These are phyloP conservation scores for Globisporangium megalacanthum DNA, from an alignment of 352 stramenopile genomes.

Conservation along the genomic window DNA sequence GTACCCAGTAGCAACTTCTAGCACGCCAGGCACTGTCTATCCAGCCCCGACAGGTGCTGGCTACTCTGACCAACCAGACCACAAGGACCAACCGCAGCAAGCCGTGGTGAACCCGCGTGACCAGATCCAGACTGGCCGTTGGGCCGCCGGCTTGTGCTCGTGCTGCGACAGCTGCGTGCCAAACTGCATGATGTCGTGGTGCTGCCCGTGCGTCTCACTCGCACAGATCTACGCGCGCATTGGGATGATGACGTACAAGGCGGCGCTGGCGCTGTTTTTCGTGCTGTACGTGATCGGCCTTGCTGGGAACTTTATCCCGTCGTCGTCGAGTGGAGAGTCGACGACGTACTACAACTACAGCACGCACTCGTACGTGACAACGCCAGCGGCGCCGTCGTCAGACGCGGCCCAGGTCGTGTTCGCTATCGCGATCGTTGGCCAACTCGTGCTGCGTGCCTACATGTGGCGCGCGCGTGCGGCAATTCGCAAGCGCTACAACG, in stretches of 20 bases:
- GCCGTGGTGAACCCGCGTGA: conserved; percentile 4
- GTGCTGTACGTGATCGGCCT: conserved; percentile 1
- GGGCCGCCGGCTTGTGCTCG: conserved; percentile 17
- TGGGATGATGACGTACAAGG: conserved; percentile 9
- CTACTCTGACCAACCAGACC: background rate
- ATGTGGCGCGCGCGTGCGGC: background rate
- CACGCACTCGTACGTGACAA: background rate
- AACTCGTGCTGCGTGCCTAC: conserved; percentile 3
- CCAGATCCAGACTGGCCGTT: conserved; percentile 11
- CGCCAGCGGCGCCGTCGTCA: background rate
- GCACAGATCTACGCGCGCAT: conserved; percentile 23
- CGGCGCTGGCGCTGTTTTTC: conserved; percentile 8
- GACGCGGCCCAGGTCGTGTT: background rate
- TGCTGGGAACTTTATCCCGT: background rate
- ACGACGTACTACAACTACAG: background rate
- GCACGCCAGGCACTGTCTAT: background rate
- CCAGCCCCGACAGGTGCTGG: background rate
- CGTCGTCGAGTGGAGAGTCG: background rate
- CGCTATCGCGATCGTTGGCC: background rate
- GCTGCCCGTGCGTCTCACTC: conserved; percentile 24
- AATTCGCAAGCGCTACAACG: conserved; percentile 10
- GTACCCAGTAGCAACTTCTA: background rate
- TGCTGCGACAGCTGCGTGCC: conserved; percentile 22
- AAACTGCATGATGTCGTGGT: conserved; percentile 21
- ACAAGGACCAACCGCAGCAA: background rate